phyloP scores from a whole-genome alignment of 2,329 filamentous ascomycete genomes.

The Cladosporium sp. region DNA sequence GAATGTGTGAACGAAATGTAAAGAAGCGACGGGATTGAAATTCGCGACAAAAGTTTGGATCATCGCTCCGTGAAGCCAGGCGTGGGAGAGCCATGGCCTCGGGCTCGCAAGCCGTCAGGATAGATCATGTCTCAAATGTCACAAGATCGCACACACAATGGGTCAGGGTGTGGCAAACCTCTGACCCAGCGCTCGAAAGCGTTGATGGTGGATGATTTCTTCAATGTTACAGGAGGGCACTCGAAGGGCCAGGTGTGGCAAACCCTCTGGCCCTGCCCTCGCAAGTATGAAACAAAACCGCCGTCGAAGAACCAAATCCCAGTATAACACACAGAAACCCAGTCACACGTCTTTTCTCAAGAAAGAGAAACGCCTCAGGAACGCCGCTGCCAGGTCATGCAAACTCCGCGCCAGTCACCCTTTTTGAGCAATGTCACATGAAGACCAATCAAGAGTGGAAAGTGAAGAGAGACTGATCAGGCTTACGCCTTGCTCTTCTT shows the following conservation, averaged over 20 bases:
- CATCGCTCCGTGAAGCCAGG: no score
- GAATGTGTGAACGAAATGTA: no score
- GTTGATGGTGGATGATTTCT: neutral
- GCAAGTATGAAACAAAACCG: neutral
- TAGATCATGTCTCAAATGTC: no score
- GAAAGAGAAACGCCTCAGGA: neutral
- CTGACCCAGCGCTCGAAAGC: no score
- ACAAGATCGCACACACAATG: no score
- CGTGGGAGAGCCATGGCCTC: no score
- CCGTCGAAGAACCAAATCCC: neutral
- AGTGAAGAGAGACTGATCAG: neutral
- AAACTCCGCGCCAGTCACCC: neutral
- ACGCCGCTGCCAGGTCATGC: conserved; percentile 10
- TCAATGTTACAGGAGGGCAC: conserved; percentile 16
- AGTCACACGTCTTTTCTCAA: neutral
- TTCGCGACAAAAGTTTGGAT: no score
- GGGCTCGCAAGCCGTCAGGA: no score
- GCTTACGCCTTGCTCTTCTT: conserved; percentile 30
- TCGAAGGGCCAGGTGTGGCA: conserved; percentile 3
- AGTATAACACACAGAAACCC: neutral
- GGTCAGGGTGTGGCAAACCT: no score
- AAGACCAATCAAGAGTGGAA: neutral
- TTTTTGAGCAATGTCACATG: neutral
- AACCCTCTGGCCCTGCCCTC: neutral
- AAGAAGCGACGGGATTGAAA: no score